Base-by-base conservation (phyloP, 2,329 filamentous ascomycete species). In the Blastomyces percursus region DNA sequence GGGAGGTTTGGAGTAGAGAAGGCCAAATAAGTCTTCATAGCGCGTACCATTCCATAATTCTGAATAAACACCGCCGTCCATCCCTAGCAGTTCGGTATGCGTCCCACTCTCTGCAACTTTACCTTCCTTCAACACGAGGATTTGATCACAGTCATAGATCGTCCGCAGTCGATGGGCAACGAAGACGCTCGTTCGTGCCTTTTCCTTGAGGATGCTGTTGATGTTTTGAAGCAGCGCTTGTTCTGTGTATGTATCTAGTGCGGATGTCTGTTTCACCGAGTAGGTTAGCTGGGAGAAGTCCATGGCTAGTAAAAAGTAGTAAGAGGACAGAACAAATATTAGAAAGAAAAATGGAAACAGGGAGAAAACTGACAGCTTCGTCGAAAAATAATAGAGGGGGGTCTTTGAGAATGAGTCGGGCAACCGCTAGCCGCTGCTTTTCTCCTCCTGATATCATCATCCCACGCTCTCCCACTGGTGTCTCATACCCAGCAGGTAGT, bases 371-470 rank as follows among this genome's bases (percentile, higher is more conserved):
- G 77, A 84, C 81, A 57, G 92, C 93, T 79, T 96, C 92, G 68
- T 96, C 92, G 69, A 96, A 96, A 82, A 96, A 96, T 0, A 96
- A 78, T 35, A 96, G 77, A 1, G 91, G 90, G 3, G 92, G 91
- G 67, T 96, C 90, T 74, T 96, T 96, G 63, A 96, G 81, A 1
- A 96, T 82, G 48, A 96, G 74, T 52, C 92, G 81, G 32, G 89
- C 90, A 30, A 96, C 85, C 0, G 93, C 93, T 12, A 96, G 79
- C 2, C 92, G 85, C 76, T 96, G 92, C 76, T 96, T 96, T 78
- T 96, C 93, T 40, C 92, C 92, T 2, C 90, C 92, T 0, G 90
- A 95, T 54, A 96, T 96, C 92, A 96, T 96, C 84, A 96, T 87
- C 1, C 92, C 92, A 56, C 93, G 84, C 78, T 96, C 93, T 61